Evolutionary conservation across 805 yeast genomes (phyloP).

Genomic region (Saturnispora gosingensis): DNA sequence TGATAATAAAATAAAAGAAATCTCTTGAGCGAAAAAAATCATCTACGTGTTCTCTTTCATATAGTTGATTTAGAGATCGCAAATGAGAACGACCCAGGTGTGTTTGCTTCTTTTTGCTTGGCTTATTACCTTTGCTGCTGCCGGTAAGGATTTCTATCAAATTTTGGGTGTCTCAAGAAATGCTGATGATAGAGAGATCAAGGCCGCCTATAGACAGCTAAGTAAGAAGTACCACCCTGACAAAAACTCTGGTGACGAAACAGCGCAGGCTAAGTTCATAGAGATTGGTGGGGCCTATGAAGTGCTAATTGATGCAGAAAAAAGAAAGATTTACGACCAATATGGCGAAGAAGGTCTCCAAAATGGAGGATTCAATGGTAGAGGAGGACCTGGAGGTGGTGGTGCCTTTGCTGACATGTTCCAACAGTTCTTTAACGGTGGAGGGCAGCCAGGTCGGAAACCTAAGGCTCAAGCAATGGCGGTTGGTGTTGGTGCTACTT

Average conservation of each 20-base stretch:
- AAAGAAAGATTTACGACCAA: slow-evolving; percentile 58
- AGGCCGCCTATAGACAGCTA: slow-evolving; percentile 71
- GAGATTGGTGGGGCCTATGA: slow-evolving; percentile 94
- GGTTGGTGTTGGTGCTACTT: slow-evolving; percentile 44
- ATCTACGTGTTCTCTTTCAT: not conserved
- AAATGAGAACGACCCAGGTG: not conserved
- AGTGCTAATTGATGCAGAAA: slow-evolving; percentile 62
- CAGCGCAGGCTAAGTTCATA: slow-evolving; percentile 77
- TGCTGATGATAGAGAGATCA: slow-evolving; percentile 75
- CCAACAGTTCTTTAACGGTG: slow-evolving; percentile 43
- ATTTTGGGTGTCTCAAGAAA: slow-evolving; percentile 60
- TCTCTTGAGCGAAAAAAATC: not conserved
- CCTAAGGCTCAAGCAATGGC: slow-evolving; percentile 56
- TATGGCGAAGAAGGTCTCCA: slow-evolving; percentile 66
- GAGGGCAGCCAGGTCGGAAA: slow-evolving; percentile 24
- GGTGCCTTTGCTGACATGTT: slow-evolving; percentile 40
- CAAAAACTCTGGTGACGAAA: slow-evolving; percentile 75
- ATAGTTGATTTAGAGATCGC: not conserved
- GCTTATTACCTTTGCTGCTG: slow-evolving; percentile 17
- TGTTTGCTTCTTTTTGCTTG: slow-evolving; percentile 2
- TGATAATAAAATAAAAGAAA: not conserved
- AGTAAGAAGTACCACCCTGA: slow-evolving; percentile 91
- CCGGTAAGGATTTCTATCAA: slow-evolving; percentile 35
- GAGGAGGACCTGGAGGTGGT: slow-evolving; percentile 25
- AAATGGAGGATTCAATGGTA: slow-evolving; percentile 28